These are phyloP conservation scores for Jatropha podagrica DNA, from an alignment of 441 rosid genomes.

Conservation along the genomic window DNA sequence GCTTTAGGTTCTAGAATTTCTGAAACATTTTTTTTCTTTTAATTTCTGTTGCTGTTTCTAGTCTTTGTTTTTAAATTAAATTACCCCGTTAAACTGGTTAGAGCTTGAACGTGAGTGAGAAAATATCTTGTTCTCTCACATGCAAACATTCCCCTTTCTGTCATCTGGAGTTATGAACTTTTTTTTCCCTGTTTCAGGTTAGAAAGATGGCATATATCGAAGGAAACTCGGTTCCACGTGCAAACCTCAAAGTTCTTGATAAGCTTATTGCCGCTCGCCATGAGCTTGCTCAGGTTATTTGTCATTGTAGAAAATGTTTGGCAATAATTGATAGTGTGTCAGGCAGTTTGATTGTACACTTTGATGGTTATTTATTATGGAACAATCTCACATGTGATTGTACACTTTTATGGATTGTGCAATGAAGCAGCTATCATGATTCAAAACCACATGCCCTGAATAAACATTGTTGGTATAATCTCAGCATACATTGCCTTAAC, in stretches of 20 bases:
- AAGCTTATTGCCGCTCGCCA: constrained; percentile 75
- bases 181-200: constrained; percentile 43
- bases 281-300: constrained; percentile 84
- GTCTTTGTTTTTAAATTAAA: neutral
- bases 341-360: constrained; percentile 7
- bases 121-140: neutral
- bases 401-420: neutral
- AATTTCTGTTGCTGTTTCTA: neutral
- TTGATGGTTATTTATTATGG: too few species aligned
- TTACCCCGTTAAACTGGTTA: neutral
- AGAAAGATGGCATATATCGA: constrained; percentile 70
- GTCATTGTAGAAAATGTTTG: constrained; percentile 13
- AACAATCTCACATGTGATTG: neutral
- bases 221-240: constrained; percentile 80
- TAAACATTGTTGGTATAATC: neutral
- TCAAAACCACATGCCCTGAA: neutral
- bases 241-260: constrained; percentile 80
- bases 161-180: constrained; percentile 22
- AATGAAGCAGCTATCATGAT: neutral
- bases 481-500: neutral
- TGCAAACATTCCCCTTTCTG: constrained; percentile 1
- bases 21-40: neutral
- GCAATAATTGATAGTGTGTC: constrained; percentile 1
- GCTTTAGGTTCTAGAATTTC: constrained; percentile 15
- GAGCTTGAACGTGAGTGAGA: neutral